Evolutionary conservation across 768 basidiomycete species (phyloP), one percentile per base, ranked within the genome.

Genomic region (Daedalea quercina): DNA sequence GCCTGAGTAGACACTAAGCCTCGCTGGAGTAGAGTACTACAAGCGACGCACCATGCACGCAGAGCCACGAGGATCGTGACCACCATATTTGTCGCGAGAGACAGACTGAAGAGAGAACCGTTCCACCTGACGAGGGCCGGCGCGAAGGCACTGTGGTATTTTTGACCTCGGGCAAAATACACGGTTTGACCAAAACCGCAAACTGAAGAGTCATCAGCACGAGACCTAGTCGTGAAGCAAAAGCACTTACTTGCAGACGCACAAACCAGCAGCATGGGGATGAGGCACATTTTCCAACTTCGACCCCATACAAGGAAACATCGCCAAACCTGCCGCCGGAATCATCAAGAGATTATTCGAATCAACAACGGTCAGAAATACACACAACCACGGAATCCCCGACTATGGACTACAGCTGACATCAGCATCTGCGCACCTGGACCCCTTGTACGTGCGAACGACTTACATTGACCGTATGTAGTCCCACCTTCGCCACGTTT

Each of bases 401-500:
- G 1, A 68, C 48, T 25, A 68, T 61, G 1, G 66, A 68, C 60
- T 69, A 48, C 2, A 45, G 42, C 40, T 19, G 46, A 47, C 37
- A 48, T 49, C 8, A 34, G 35, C 33, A 2, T 47, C 31, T 46
- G 24, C 24, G 37, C 11, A 11, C 17, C 53, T 35, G n/a, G 4
- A n/a, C 15, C 15, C 34, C 25, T 20, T 4, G 22, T 17, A 17
- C n/a, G 33, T n/a, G 23, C 12, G 25, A 19, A 9, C 20, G 15
- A 50, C 63, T 51, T 31, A 63, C 63, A 40, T 65, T 63, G 24
- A 68, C 56, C 26, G 68, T 67, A 54, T 70, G 68, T n/a, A 71
- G 60, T 25, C 61, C 61, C 23, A 69, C 68, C 48, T 71, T 70
- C 37, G 61, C 68, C 33, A 71, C 65, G 54, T 70, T 69, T n/a